phyloP scores from a whole-genome alignment of 1,139 yeast genomes.

The Scheffersomyces segobiensis region DNA sequence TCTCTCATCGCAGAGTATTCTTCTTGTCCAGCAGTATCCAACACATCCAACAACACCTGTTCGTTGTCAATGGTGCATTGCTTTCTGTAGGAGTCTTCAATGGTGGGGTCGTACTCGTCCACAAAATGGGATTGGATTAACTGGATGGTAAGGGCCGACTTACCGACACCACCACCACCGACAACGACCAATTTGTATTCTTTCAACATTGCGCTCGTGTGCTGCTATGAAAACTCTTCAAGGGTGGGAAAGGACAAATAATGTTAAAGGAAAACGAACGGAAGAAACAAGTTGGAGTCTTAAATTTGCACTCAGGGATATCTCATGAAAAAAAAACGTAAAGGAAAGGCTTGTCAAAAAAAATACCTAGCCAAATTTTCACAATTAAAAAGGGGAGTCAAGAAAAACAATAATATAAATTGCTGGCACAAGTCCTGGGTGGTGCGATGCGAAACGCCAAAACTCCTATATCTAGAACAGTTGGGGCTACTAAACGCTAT shows the following conservation, averaged over 20 bases:
- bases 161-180: constrained; percentile 99
- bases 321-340: not conserved
- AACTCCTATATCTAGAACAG: not conserved
- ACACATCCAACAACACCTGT: constrained; percentile 62
- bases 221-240: not conserved
- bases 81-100: constrained; percentile 74
- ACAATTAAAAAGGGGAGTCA: not conserved
- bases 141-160: constrained; percentile 91
- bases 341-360: not conserved
- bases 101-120: constrained; percentile 96
- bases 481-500: not conserved
- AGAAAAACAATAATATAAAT: not conserved
- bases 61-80: constrained; percentile 55
- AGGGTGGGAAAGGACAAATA: not conserved
- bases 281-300: not conserved
- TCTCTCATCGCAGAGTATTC: constrained; percentile 96
- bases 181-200: constrained; percentile 91
- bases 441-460: not conserved
- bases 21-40: constrained; percentile 98
- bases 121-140: constrained; percentile 89
- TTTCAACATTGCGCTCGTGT: constrained; percentile 34
- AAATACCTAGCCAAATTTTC: not conserved
- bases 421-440: not conserved
- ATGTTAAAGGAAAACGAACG: not conserved
- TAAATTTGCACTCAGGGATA: not conserved